Conservation (phyloP, 192 early-diverging fungal genomes). For the Piromyces finnis region DNA sequence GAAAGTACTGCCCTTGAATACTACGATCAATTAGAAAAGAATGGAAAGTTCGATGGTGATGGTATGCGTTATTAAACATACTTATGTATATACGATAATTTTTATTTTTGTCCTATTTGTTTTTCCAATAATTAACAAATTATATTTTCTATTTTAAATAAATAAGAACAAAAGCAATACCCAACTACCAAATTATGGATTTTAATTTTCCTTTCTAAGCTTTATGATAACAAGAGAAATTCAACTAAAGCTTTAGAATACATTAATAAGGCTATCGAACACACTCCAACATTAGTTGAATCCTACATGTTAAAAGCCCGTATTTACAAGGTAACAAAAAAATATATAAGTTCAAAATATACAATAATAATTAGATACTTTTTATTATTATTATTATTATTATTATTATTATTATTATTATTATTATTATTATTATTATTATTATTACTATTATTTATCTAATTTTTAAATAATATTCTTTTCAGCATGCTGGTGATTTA, state of each 20-base stretch:
- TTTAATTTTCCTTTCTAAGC: conserved; percentile 79
- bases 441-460: too few species aligned
- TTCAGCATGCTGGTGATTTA: conserved; percentile 64
- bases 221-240: conserved; percentile 60
- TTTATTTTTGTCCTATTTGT: too few species aligned
- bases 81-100: too few species aligned
- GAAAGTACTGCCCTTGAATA: conserved; percentile 52
- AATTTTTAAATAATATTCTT: too few species aligned
- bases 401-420: too few species aligned
- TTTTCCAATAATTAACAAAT: neutral
- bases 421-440: too few species aligned
- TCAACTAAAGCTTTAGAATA: conserved; percentile 46
- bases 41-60: conserved; percentile 12
- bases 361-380: too few species aligned
- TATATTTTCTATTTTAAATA: neutral
- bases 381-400: too few species aligned
- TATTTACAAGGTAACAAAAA: conserved; percentile 57
- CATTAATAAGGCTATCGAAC: conserved; percentile 65
- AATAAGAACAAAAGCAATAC: conserved; percentile 38
- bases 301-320: conserved; percentile 83
- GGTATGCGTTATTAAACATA: neutral
- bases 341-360: too few species aligned
- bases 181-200: conserved; percentile 72
- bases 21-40: conserved; percentile 19
- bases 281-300: conserved; percentile 82